Evolutionary conservation across 75 land plant species (phyloP), one percentile per base, ranked within the genome.

Genomic region (Sequoia sempervirens): DNA sequence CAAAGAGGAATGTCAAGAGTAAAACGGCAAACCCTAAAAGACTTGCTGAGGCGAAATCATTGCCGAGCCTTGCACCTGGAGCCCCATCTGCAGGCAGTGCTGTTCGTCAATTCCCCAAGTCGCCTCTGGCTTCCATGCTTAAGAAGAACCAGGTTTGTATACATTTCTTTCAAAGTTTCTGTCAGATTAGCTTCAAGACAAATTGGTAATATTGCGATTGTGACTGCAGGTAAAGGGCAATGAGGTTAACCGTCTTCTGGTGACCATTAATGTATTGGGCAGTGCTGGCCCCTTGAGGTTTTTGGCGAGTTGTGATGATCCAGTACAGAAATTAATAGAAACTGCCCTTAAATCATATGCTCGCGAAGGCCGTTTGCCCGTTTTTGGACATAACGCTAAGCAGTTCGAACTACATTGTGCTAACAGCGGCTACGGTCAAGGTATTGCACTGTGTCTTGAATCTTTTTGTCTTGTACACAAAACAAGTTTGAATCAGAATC

Each of bases 371-470:
- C 85, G 96, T 18, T 85, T 91, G 43, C 96, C 95, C 2, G 82
- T 93, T 79, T 91, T 94, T 13, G 91, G 94, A 0, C 85, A 87
- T 34, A 85, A 90, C 87, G 18, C 74, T 56, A 85, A 88, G 23
- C 68, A 87, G 43, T 90, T 94, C 85, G 72, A 91, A 20, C 94
- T 94, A 41, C 91, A 91, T 75, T 82, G 83, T 82, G 84, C 92
- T 83, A 85, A 87, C 68, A 84, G 85, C 45, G 95, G 89, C 23
- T 64, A 26, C 26, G 68, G 68, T 64, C n/a, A 64, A 64, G 68
- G 68, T 64, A 64, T 2, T 64, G 2, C 2, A 64, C 0, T 64
- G 9, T 64, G 14, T 50, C 53, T 50, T 50, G 53, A 50, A 50
- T 50, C 53, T 50, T 50, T 50, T 13, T 13, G 53, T 50, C 13